Evolutionary conservation across 495 filamentous ascomycete species (phyloP).

Genomic region (Podospora comata): DNA sequence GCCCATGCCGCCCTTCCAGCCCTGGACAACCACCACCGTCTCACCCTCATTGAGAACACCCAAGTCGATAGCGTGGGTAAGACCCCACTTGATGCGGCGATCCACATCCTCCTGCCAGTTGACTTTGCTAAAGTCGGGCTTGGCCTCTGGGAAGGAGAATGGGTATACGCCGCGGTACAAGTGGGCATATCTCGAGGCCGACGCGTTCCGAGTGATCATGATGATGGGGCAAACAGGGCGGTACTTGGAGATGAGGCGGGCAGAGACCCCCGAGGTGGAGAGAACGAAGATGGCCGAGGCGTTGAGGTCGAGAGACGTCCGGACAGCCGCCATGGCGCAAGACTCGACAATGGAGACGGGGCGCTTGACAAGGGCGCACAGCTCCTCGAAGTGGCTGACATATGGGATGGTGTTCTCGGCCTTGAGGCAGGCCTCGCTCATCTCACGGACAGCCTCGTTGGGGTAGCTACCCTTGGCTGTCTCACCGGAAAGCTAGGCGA

Average conservation of each 20-base stretch:
- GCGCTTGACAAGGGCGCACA: slow-evolving; percentile 73
- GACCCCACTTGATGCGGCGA: slow-evolving; percentile 91
- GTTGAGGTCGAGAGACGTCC: slow-evolving; percentile 89
- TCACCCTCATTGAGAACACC: slow-evolving; percentile 79
- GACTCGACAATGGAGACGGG: slow-evolving; percentile 85
- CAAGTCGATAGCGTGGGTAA: slow-evolving; percentile 76
- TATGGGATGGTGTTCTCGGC: slow-evolving; percentile 96
- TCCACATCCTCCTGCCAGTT: slow-evolving; percentile 99
- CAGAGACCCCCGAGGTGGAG: slow-evolving; percentile 86
- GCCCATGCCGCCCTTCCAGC: slow-evolving; percentile 92
- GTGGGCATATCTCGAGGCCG: slow-evolving; percentile 84
- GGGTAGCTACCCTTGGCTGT: slow-evolving; percentile 98
- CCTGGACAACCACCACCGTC: slow-evolving; percentile 90
- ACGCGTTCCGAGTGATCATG: slow-evolving; percentile 89
- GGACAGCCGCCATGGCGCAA: slow-evolving; percentile 93
- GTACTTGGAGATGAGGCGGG: slow-evolving; percentile 95
- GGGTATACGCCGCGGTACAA: slow-evolving; percentile 97
- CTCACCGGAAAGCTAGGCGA: slow-evolving; percentile 72
- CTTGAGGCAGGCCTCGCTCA: slow-evolving; percentile 94
- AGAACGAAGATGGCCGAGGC: slow-evolving; percentile 92
- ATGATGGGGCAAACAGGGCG: slow-evolving; percentile 97
- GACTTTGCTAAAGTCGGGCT: slow-evolving; percentile 83
- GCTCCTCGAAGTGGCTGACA: slow-evolving; percentile 92
- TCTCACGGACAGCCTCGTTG: slow-evolving; percentile 87
- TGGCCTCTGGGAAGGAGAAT: slow-evolving; percentile 86